Base-by-base conservation (phyloP, 352 stramenopile species). In the Globisporangium solare region DNA sequence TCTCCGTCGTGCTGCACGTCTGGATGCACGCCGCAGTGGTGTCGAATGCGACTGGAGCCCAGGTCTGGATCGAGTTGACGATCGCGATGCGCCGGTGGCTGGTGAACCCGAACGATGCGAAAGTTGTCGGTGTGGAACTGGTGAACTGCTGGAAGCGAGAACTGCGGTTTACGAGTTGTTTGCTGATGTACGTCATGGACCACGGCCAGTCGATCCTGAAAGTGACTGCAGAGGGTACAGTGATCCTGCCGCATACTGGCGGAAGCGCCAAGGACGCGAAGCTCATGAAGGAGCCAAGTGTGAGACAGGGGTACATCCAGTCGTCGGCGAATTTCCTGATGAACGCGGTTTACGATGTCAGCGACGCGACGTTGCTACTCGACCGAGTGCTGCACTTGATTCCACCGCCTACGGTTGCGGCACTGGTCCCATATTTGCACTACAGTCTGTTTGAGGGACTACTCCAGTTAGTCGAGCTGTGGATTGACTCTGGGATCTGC, bases 61-160 rank as follows among this genome's bases (percentile, higher is more conserved):
- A 90, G 42, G 69, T 93, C 0, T 95, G 85, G 85, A 74, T 91
- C 47, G 85, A 95, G 31, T 62, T 95, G 12, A 88, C 79, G 0
- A 80, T 92, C 40, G 79, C 81, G 1, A 86, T 95, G 37, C 71
- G 83, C 0, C 83, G 84, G 5, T 95, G 85, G 85, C 65, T 95
- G 11, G 70, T 89, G 0, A 88, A 76, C 42, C 70, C 74, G 35
- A 76, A 59, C 10, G 82, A 90, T 37, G 51, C 67, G 0, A 87
- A 89, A 43, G 57, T 71, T 0, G 70, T 93, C 18, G 83, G 74
- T 1, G 56, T 70, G 2, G 81, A 92, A 67, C 60, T 93, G 2
- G 74, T 93, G 20, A 83, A 90, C 37, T 92, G 85, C 63, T 95
- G 85, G 85, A 92, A 92, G 54, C 79, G 83, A 13, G 85, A 95